phyloP scores from a whole-genome alignment of 495 filamentous ascomycete genomes.

The Aspergillus wentii region DNA sequence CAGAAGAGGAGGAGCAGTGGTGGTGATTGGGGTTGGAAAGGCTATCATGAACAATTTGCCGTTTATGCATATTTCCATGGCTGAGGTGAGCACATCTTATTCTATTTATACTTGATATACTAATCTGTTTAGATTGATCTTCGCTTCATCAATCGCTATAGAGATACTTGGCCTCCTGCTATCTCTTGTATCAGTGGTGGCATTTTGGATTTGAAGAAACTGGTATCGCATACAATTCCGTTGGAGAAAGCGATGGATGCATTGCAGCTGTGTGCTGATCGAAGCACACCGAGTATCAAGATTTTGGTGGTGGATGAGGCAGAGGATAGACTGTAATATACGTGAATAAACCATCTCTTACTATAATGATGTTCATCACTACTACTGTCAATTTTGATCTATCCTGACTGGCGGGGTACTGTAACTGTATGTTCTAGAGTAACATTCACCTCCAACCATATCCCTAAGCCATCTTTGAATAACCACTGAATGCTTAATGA shows the following conservation, averaged over 20 bases:
- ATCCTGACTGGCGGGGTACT: too few species aligned
- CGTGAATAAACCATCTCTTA: not conserved
- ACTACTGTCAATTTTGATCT: too few species aligned
- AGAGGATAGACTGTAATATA: constrained; percentile 22
- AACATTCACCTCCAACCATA: too few species aligned
- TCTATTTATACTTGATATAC: not conserved
- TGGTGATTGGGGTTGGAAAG: constrained; percentile 61
- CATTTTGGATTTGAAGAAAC: constrained; percentile 52
- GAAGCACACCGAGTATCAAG: constrained; percentile 50
- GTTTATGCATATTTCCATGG: constrained; percentile 61
- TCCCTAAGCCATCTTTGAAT: too few species aligned
- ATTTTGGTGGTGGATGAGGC: constrained; percentile 54
- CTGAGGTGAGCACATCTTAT: constrained; percentile 32
- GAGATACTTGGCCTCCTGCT: constrained; percentile 56
- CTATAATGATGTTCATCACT: too few species aligned
- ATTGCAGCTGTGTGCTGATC: constrained; percentile 45
- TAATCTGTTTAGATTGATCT: constrained; percentile 47
- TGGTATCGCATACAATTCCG: constrained; percentile 66
- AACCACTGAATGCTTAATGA: too few species aligned
- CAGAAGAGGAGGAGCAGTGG: constrained; percentile 53
- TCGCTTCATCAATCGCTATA: constrained; percentile 61
- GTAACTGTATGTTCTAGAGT: too few species aligned
- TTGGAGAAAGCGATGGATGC: constrained; percentile 54
- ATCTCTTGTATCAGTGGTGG: constrained; percentile 42
- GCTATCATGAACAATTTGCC: constrained; percentile 57